Conservation (phyloP, 2,329 filamentous ascomycete genomes). For the Exophiala viscosa region DNA sequence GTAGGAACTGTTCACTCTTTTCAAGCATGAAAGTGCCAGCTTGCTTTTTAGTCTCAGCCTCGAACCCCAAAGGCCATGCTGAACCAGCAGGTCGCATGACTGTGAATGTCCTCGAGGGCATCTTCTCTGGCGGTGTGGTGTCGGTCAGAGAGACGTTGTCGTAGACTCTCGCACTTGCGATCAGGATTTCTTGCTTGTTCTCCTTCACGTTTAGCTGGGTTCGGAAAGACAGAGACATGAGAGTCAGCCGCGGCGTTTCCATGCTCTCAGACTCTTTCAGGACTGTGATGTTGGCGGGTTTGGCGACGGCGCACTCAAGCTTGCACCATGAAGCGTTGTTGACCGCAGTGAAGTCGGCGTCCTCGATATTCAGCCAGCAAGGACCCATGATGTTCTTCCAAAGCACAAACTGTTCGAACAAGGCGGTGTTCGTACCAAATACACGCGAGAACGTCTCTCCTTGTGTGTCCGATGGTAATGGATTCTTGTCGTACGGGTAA, state of each 20-base stretch:
- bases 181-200: conserved; percentile 93
- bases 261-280: conserved; percentile 74
- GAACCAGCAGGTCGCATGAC: conserved; percentile 76
- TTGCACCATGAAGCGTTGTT: conserved; percentile 97
- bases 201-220: conserved; percentile 85
- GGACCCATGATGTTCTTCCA: conserved; percentile 99
- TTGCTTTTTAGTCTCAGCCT: conserved; percentile 53
- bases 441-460: conserved; percentile 92
- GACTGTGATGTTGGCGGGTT: conserved; percentile 70
- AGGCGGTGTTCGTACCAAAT: conserved; percentile 86
- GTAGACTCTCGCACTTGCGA: conserved; percentile 88
- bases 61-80: conserved; percentile 81
- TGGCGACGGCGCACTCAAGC: conserved; percentile 76
- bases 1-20: conserved; percentile 77
- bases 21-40: conserved; percentile 76
- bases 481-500: conserved; percentile 84
- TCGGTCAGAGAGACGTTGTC: conserved; percentile 84
- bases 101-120: conserved; percentile 88
- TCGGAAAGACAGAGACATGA: conserved; percentile 92
- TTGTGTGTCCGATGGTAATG: conserved; percentile 64
- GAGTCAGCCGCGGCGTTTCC: conserved; percentile 78
- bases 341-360: conserved; percentile 75
- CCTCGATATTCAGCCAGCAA: conserved; percentile 90
- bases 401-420: conserved; percentile 97
- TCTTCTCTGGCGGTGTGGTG: conserved; percentile 80